phyloP scores from a whole-genome alignment of 148 eudicot species.

The Vaccinium darrowii region DNA sequence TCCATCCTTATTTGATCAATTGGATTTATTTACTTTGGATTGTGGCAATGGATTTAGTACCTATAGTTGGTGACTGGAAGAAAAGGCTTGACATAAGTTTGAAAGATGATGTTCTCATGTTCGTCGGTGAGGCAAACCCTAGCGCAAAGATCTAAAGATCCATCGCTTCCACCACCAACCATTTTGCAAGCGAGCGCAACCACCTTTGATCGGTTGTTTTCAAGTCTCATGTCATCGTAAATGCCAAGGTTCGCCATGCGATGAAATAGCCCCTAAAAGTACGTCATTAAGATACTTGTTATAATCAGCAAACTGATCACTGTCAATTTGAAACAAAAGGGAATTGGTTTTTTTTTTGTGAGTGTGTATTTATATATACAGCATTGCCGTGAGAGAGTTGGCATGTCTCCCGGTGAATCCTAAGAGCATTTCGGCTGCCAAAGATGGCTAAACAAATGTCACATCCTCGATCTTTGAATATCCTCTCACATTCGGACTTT shows the following conservation, averaged over 20 bases:
- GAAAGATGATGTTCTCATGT: conserved; percentile 63
- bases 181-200: conserved; percentile 82
- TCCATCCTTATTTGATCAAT: background rate
- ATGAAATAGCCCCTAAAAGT: conserved; percentile 43
- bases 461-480: conserved; percentile 80
- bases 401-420: conserved; percentile 64
- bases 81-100: conserved; percentile 70
- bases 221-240: conserved; percentile 56
- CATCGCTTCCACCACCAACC: conserved; percentile 96
- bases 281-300: background rate
- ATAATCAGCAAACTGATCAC: background rate
- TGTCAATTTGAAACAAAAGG: too few relatives aligned
- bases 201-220: conserved; percentile 49
- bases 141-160: conserved; percentile 77
- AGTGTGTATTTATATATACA: conserved; percentile 17
- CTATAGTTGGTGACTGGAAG: conserved; percentile 77
- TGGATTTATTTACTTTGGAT: background rate
- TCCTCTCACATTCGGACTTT: conserved; percentile 87
- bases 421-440: conserved; percentile 60
- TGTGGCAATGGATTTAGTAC: conserved; percentile 23
- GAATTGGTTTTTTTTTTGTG: too few relatives aligned
- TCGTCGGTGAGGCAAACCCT: conserved; percentile 86
- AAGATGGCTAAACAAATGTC: conserved; percentile 64
- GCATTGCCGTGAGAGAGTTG: conserved; percentile 59
- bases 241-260: conserved; percentile 68